A percentile compares a stretch with the other conserved stretches of the same genome.
These are phyloP conservation scores for Neofusicoccum kwambonambiense DNA, from an alignment of 2,329 filamentous ascomycete species.

Conservation along the genomic window DNA sequence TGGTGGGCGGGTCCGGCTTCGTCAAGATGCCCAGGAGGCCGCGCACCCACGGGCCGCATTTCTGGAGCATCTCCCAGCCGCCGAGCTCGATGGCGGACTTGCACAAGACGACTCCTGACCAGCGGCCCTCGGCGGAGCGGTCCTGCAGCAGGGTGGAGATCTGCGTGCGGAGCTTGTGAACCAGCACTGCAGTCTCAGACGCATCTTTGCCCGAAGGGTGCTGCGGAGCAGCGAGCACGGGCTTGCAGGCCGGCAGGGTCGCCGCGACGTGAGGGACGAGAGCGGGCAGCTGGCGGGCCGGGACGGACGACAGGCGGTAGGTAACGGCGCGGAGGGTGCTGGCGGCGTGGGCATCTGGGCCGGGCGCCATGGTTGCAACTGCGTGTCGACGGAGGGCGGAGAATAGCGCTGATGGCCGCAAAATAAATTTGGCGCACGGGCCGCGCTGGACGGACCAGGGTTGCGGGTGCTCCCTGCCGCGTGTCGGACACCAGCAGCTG, in stretches of 20 bases:
- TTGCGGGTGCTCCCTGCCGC: constrained; percentile 17
- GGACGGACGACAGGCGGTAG: constrained; percentile 68
- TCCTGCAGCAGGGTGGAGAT: constrained; percentile 77
- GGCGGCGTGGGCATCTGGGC: neutral
- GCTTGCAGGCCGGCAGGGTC: constrained; percentile 54
- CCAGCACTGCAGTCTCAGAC: constrained; percentile 65
- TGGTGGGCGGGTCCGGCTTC: constrained; percentile 74
- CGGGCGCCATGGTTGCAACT: constrained; percentile 8
- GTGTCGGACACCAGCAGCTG: constrained; percentile 1
- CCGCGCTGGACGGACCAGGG: neutral
- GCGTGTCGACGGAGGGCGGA: neutral
- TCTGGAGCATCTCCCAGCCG: constrained; percentile 77
- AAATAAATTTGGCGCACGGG: constrained; percentile 15
- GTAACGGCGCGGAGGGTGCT: constrained; percentile 49
- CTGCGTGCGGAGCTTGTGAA: constrained; percentile 80
- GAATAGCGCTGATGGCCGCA: neutral
- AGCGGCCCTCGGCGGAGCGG: constrained; percentile 70
- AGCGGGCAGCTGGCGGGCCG: constrained; percentile 70
- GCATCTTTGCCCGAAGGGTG: constrained; percentile 58
- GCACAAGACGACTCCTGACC: constrained; percentile 73
- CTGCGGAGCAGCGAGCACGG: constrained; percentile 62
- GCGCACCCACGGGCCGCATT: constrained; percentile 71
- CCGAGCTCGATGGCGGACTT: constrained; percentile 81
- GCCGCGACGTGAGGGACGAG: constrained; percentile 67
- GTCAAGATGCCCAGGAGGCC: constrained; percentile 73